Evolutionary conservation across 2,329 filamentous ascomycete genomes (phyloP), one percentile per base, ranked within the genome.

Genomic region (Colletotrichum ledebouriae): DNA sequence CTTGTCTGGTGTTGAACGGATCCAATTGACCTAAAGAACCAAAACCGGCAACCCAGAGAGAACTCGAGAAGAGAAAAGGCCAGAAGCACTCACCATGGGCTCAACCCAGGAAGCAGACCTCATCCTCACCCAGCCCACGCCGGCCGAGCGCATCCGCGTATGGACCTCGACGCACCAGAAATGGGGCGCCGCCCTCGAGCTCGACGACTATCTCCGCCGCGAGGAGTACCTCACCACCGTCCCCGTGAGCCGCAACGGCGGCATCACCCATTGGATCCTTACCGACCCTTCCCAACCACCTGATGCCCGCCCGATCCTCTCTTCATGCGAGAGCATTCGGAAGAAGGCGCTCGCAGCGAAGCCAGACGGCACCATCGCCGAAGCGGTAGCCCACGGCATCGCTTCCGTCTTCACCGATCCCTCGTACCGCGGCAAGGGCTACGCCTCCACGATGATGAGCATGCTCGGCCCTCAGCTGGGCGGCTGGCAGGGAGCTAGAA

Each of bases 351-450:
- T 90, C 3, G 79, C 86, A 41, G 79, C 82, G 37, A 72, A 71
- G 17, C 74, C 75, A 0, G 74, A 78, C 6, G 78, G 79, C 50
- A 71, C 72, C 42, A 74, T 79, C 39, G 73, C 75, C 6, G 88
- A 93, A 52, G 87, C 85, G 2, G 81, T 89, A 10, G 87, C 88
- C 15, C 90, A 97, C 79, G 94, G 92, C 5, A 86, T 97, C 64
- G 92, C 90, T 13, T 93, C 90, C 69, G 94, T 97, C n/a, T 96
- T 90, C 77, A 94, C 90, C 4, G 86, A 89, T 46, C 85, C 87
- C 0, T 83, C 88, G 73, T 88, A 88, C 76, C 82, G 93, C 65
- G 90, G 91, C 4, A 86, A 85, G 72, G 92, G 93, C 20, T 97
- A 97, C 79, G 94, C 93, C 0, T 87, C 86, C 64, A 85, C 90